Evolutionary conservation across 139 green algal genomes (phyloP), one percentile per base, ranked within the genome.

Genomic region (Tetratostichococcus sp.): DNA sequence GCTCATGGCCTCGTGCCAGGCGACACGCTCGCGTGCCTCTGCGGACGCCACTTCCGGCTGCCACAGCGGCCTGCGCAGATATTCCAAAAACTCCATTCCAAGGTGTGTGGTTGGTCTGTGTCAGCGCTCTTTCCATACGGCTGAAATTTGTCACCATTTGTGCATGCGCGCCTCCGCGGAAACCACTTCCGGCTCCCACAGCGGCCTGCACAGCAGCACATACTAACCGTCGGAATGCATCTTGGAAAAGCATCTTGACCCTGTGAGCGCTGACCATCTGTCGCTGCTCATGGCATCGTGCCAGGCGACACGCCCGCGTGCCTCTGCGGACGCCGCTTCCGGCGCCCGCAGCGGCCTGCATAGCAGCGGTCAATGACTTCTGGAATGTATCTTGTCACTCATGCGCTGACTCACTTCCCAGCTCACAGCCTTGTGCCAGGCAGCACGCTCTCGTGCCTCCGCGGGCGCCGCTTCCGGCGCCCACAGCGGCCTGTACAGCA

Each of bases 1-100:
- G 0, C 11, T 11, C 84, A 92, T 89, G 23, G 82, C 72, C 79
- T 91, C 88, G 65, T 92, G 91, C 89, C 89, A 95, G 25, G 76
- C 67, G 5, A 78, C 43, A 11, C 85, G 80, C 78, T 95, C 90
- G 59, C 83, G 43, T 30, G 86, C 86, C 82, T 92, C 87, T 22
- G 82, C 81, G 66, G 92, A 43, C 42, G 82, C 73, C 30, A 82
- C 35, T 23, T 66, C 76, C 62, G 87, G 79, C 19, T 84, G 77
- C 90, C 88, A 94, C 69, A 91, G 76, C 42, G 31, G 66, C 25
- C 72, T 59, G 30, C 8, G 26, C 67, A 31, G 59, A n/a, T 42
- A 6, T 50, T n/a, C n/a, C n/a, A n/a, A n/a, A n/a, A n/a, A n/a
- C n/a, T n/a, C n/a, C n/a, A n/a, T n/a, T n/a, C n/a, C n/a, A n/a